These are phyloP conservation scores for Cystobasidium slooffiae DNA, from an alignment of 1,284 basidiomycete genomes.

Conservation along the genomic window DNA sequence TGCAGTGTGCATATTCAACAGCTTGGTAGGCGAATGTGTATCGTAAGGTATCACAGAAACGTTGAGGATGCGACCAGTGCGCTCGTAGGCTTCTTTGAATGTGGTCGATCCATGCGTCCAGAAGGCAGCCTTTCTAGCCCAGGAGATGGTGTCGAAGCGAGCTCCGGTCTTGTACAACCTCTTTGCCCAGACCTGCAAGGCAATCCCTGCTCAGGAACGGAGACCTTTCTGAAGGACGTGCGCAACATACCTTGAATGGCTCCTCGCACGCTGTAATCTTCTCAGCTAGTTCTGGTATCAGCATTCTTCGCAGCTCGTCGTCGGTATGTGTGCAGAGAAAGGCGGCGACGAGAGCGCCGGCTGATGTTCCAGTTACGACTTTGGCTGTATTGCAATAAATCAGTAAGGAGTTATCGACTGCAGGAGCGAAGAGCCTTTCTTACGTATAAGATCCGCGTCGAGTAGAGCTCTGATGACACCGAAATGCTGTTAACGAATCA, in stretches of 20 bases:
- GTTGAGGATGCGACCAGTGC: constrained; percentile 82
- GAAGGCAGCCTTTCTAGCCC: constrained; percentile 91
- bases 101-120: constrained; percentile 94
- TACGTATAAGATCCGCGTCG: constrained; percentile 82
- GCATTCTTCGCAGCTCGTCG: constrained; percentile 76
- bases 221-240: too few species aligned
- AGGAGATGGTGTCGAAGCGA: constrained; percentile 84
- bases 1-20: constrained; percentile 93
- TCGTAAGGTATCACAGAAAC: constrained; percentile 76
- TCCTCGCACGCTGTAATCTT: constrained; percentile 92
- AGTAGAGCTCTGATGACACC: constrained; percentile 92
- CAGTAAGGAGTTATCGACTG: constrained; percentile 76
- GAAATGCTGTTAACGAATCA: constrained; percentile 64
- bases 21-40: constrained; percentile 73
- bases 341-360: constrained; percentile 59
- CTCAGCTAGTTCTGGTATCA: constrained; percentile 78
- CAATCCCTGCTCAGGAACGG: neutral
- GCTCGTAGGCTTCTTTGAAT: constrained; percentile 90
- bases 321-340: constrained; percentile 86
- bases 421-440: constrained; percentile 85
- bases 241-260: constrained; percentile 48
- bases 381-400: neutral
- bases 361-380: constrained; percentile 35
- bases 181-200: constrained; percentile 68
- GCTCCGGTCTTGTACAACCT: constrained; percentile 88